Evolutionary conservation across 352 stramenopile genomes (phyloP).

Genomic region (Phytophthora litchii): DNA sequence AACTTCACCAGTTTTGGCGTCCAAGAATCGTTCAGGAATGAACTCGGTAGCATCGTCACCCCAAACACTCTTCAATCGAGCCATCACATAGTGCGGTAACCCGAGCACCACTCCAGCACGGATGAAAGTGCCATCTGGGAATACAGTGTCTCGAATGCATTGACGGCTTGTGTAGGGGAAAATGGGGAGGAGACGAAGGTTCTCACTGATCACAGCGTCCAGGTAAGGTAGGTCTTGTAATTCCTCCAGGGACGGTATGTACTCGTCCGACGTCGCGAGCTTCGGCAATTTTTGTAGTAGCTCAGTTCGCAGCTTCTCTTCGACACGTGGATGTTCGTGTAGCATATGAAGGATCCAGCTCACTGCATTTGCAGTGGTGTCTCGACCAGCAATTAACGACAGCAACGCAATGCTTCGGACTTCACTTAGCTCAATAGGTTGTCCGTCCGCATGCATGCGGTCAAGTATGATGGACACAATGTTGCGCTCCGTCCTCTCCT

Average conservation of each 20-base stretch:
- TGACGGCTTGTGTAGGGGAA: slow-evolving; percentile 44
- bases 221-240: slow-evolving; percentile 36
- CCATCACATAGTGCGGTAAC: slow-evolving; percentile 44
- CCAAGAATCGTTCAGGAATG: slow-evolving; percentile 50
- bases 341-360: slow-evolving; percentile 23
- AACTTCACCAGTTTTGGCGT: slow-evolving; percentile 20
- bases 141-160: slow-evolving; percentile 38
- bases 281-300: slow-evolving; percentile 7
- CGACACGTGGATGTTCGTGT: slow-evolving; percentile 14
- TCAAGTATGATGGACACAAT: too few species aligned
- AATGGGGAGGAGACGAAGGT: slow-evolving; percentile 52
- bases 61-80: slow-evolving; percentile 43
- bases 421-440: too few species aligned
- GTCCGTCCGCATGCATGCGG: too few species aligned
- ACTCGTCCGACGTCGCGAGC: slow-evolving; percentile 1
- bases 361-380: slow-evolving; percentile 16
- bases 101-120: slow-evolving; percentile 26
- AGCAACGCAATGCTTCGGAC: too few species aligned
- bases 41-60: slow-evolving; percentile 40
- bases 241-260: slow-evolving; percentile 30
- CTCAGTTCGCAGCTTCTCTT: slow-evolving; percentile 20
- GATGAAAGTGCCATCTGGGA: slow-evolving; percentile 56
- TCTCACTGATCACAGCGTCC: slow-evolving; percentile 50
- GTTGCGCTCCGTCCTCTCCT: too few species aligned
- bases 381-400: too few species aligned